Evolutionary conservation across 2,329 filamentous ascomycete species (phyloP).

Genomic region (Hirsutella thompsonii): DNA sequence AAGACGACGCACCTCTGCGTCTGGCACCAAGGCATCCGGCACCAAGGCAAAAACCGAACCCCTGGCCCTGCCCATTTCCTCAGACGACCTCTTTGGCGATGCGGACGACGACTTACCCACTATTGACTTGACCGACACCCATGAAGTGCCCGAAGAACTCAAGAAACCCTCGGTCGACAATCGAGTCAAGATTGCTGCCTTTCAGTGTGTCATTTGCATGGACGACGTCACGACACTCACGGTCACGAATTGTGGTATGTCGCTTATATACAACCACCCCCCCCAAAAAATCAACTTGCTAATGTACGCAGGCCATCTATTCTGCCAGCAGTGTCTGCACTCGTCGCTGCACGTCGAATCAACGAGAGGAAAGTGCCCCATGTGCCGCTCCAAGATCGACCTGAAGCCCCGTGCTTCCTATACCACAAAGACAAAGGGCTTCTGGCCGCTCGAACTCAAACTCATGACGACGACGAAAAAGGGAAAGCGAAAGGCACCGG

Average conservation of each 20-base stretch:
- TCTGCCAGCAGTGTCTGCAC: slow-evolving; percentile 50
- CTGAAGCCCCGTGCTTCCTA: slow-evolving; percentile 27
- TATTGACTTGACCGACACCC: slow-evolving; percentile 25
- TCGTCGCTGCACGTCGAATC: slow-evolving; percentile 43
- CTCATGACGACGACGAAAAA: slow-evolving; percentile 43
- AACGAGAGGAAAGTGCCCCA: slow-evolving; percentile 46
- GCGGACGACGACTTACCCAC: slow-evolving; percentile 15
- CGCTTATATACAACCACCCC: not conserved
- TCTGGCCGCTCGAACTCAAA: slow-evolving; percentile 49
- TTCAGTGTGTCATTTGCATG: slow-evolving; percentile 58
- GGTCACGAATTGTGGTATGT: slow-evolving; percentile 54
- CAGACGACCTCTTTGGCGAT: slow-evolving; percentile 16
- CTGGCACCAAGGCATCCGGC: not conserved
- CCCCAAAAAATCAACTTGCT: not conserved
- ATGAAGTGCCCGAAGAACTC: slow-evolving; percentile 29
- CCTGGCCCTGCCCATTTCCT: not conserved
- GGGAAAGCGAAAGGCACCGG: slow-evolving; percentile 31
- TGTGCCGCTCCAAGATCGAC: slow-evolving; percentile 49
- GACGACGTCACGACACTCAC: slow-evolving; percentile 45
- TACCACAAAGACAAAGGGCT: slow-evolving; percentile 34
- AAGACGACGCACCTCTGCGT: slow-evolving; percentile 9
- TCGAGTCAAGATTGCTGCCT: slow-evolving; percentile 37
- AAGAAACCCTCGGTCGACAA: slow-evolving; percentile 33
- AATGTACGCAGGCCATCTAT: slow-evolving; percentile 45
- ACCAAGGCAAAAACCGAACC: not conserved